Evolutionary conservation across 2,329 filamentous ascomycete species (phyloP), one percentile per base, ranked within the genome.

Genomic region (Claviceps pusilla): DNA sequence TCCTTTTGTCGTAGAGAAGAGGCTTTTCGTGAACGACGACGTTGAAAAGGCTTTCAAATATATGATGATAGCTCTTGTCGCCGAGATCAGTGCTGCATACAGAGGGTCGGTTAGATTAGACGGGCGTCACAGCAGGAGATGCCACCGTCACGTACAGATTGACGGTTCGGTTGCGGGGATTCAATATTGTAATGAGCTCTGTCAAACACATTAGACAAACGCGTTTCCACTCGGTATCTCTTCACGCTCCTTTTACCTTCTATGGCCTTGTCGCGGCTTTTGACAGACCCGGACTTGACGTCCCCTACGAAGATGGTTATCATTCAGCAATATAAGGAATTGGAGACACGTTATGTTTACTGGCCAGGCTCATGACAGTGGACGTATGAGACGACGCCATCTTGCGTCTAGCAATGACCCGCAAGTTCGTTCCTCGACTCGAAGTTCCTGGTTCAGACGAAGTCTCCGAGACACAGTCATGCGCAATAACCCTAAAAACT

Each of bases 21-120:
- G 81, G 73, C 64, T 87, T 89, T 60, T 95, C 89, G 14, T 76
- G 68, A 19, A 83, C 66, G 1, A 78, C 78, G 63, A 77, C 84
- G 53, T 78, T 76, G 64, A 96, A 95, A 3, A 97, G 72, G 1
- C 80, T 78, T 63, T 96, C 89, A 61, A 88, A 87, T 47, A 96
- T 82, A 56, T 79, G 78, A 63, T 93, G 85, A 60, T 87, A 95
- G n/a, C 79, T 78, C 64, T 86, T 87, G 64, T 95, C 88, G 48
- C 77, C 78, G 39, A 95, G 72, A 12, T 68, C 62, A 35, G 66
- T 62, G 41, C 68, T 70, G 16, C 9, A 12, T 28, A n/a, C 6
- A n/a, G 16, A 5, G 19, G 39, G 43, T 49, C n/a, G 39, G 43
- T 49, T 35, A 48, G 31, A 45, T 49, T 35, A 39, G 37, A 45